phyloP scores from a whole-genome alignment of 805 yeast species.

The Kuraishia hungarica region DNA sequence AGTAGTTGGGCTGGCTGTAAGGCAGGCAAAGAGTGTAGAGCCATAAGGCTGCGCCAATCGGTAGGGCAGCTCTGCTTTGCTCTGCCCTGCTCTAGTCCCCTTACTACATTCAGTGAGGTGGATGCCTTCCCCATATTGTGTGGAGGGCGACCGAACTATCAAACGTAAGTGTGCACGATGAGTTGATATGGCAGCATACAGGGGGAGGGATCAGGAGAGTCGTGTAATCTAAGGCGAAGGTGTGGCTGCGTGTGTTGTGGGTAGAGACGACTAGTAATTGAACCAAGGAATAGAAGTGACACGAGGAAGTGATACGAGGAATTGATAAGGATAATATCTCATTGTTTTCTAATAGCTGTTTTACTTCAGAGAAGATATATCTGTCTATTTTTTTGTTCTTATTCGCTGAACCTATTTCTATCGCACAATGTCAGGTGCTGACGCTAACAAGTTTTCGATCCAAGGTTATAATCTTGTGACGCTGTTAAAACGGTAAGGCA shows the following conservation, averaged over 20 bases:
- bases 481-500: constrained; percentile 50
- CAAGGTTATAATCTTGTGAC: constrained; percentile 88
- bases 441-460: constrained; percentile 41
- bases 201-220: not conserved
- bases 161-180: not conserved
- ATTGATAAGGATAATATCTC: not conserved
- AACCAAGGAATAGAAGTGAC: no score
- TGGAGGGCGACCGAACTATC: not conserved
- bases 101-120: no score
- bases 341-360: no score
- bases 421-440: constrained; percentile 10
- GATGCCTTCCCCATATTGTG: not conserved
- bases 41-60: no score
- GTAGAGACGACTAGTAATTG: not conserved
- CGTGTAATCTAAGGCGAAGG: not conserved
- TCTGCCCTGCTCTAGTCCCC: no score
- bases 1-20: no score
- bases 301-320: not conserved
- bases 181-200: not conserved
- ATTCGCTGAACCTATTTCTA: not conserved
- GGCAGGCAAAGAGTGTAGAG: no score
- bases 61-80: no score
- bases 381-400: not conserved
- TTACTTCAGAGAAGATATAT: no score
- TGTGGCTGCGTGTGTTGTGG: not conserved